Evolutionary conservation across 495 filamentous ascomycete genomes (phyloP), one percentile per base, ranked within the genome.

Genomic region (Haplographium delicatum): DNA sequence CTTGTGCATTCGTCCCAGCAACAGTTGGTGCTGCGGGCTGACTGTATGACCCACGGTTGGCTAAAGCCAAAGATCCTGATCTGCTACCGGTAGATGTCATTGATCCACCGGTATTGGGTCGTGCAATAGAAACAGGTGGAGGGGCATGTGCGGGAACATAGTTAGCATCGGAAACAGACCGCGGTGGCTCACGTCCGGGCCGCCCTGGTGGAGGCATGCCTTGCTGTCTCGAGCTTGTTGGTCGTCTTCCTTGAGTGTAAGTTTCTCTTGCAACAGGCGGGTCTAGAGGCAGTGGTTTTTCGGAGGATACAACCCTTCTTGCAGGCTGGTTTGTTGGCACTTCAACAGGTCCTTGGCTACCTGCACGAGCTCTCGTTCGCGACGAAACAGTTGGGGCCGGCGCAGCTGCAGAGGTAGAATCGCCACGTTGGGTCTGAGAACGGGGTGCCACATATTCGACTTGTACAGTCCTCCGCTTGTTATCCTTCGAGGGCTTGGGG

Each of bases 371-470:
- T 30, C 65, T 56, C 15, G 64, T 62, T 46, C 53, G 53, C 16
- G 59, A 56, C 16, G 59, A 56, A 18, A 40, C 47, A n/a, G 51
- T 38, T 18, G 51, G 44, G 8, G 53, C 45, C 10, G 65, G 40
- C 10, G 56, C 39, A 34, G 40, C 47, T 7, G 48, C 47, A 13
- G 45, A 46, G 1, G 57, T 37, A 16, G 57, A 39, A 18, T 88
- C 84, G 41, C 83, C 85, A 58, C 86, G 68, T 2, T 71, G 65
- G 4, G 93, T 96, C 55, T 88, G 82, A 15, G 88, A 93, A 25
- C 83, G 81, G 30, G 93, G 94, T 33, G 89, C 85, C 43, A 99
- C 94, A 71, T 99, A 99, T 69, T 99, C 93, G 10, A 97, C 88
- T 67, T 99, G 93, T 1, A 99, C 89, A 0, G 93, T 99, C 47